Percentiles rank a stretch among this genome's conserved stretches.
Evolutionary conservation across 306 rosid species (phyloP).

Genomic region (Corylus heterophylla): DNA sequence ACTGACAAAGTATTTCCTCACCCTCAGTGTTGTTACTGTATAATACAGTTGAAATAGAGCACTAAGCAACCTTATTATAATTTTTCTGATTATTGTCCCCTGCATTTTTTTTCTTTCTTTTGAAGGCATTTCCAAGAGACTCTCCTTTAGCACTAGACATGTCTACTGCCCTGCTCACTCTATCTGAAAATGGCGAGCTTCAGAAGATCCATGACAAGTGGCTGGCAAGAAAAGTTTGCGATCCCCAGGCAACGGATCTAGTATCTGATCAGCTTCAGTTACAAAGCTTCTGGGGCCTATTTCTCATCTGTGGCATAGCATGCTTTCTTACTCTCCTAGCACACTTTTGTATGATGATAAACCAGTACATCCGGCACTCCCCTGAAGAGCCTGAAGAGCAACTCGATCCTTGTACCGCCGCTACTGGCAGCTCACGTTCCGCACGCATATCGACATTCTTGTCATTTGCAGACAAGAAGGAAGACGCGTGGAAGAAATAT

Average conservation of each 20-base stretch:
- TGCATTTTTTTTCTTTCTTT: background rate
- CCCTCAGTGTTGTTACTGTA: background rate
- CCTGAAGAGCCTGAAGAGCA: constrained; percentile 8
- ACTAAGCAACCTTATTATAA: background rate
- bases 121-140: constrained; percentile 52
- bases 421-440: constrained; percentile 9
- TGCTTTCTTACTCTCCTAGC: constrained; percentile 30
- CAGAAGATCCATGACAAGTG: constrained; percentile 42
- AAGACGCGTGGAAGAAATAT: constrained; percentile 16
- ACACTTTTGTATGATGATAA: constrained; percentile 16
- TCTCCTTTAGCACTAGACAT: constrained; percentile 50
- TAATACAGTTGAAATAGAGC: background rate
- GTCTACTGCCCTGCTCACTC: constrained; percentile 47
- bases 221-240: constrained; percentile 41
- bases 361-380: constrained; percentile 30
- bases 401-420: background rate
- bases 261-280: constrained; percentile 36
- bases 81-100: background rate
- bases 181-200: constrained; percentile 49
- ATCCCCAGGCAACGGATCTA: background rate
- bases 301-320: constrained; percentile 30
- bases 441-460: constrained; percentile 23
- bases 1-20: background rate
- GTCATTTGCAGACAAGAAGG: constrained; percentile 32
- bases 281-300: constrained; percentile 49